These are phyloP conservation scores for Lagerstroemia speciosa DNA, from an alignment of 345 rosid species.

Conservation along the genomic window DNA sequence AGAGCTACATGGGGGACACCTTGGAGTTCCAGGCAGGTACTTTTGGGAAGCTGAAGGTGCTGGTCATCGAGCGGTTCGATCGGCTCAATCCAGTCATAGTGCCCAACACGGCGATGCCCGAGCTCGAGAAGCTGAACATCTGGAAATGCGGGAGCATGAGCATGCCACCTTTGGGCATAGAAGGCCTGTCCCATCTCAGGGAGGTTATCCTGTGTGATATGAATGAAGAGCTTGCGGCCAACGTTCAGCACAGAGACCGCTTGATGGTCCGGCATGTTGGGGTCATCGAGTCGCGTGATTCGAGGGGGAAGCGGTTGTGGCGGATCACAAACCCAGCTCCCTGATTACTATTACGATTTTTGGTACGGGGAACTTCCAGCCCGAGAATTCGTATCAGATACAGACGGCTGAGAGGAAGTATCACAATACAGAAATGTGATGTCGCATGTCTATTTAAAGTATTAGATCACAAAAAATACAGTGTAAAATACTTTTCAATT, in stretches of 20 bases:
- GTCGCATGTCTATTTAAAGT: too few species aligned
- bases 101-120: conserved; percentile 1
- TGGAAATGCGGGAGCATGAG: too few species aligned
- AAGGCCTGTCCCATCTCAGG: not conserved
- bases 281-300: not conserved
- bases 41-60: not conserved
- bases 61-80: too few species aligned
- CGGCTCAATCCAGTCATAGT: not conserved
- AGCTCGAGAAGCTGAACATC: not conserved
- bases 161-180: too few species aligned
- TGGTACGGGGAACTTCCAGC: too few species aligned
- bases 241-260: too few species aligned
- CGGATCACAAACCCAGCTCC: not conserved
- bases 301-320: not conserved
- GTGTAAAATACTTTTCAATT: too few species aligned
- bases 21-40: not conserved
- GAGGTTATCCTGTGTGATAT: not conserved
- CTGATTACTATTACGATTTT: too few species aligned
- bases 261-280: conserved; percentile 1
- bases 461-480: too few species aligned
- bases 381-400: too few species aligned
- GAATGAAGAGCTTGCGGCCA: not conserved
- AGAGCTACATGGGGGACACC: not conserved
- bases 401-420: too few species aligned
- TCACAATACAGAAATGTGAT: too few species aligned